Percentiles rank a stretch among this genome's conserved stretches.
Conservation (phyloP, 2,329 filamentous ascomycete species). For the Exophiala lecanii-corni region DNA sequence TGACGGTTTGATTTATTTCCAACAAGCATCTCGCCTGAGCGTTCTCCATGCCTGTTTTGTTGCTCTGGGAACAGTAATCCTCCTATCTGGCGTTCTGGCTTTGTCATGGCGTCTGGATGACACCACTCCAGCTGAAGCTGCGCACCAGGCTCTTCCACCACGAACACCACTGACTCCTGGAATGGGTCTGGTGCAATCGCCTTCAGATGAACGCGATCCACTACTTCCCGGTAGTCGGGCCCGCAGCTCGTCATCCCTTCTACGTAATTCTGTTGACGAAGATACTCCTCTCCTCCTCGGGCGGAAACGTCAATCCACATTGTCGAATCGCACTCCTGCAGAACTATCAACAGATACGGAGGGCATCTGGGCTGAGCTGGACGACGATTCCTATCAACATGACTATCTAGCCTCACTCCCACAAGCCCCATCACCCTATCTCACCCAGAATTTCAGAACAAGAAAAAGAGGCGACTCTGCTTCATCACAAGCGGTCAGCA, state of each 20-base stretch:
- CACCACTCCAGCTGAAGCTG: slow-evolving; percentile 34
- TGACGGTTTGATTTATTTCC: slow-evolving; percentile 95
- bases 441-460: slow-evolving; percentile 12
- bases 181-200: slow-evolving; percentile 61
- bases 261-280: slow-evolving; percentile 26
- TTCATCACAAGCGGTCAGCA: slow-evolving; percentile 20
- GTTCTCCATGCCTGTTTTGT: slow-evolving; percentile 68
- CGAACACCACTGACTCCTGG: slow-evolving; percentile 71
- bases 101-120: slow-evolving; percentile 91
- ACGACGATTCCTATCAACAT: slow-evolving; percentile 58
- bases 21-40: slow-evolving; percentile 75
- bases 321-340: slow-evolving; percentile 36
- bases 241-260: slow-evolving; percentile 25
- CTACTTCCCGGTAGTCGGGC: slow-evolving; percentile 31
- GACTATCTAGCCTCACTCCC: slow-evolving; percentile 35
- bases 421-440: slow-evolving; percentile 21
- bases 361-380: slow-evolving; percentile 84
- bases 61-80: slow-evolving; percentile 76
- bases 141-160: slow-evolving; percentile 47
- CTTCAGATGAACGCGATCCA: slow-evolving; percentile 40
- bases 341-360: slow-evolving; percentile 48
- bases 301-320: slow-evolving; percentile 25
- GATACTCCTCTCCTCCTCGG: slow-evolving; percentile 29
- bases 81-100: slow-evolving; percentile 82
- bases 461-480: slow-evolving; percentile 18